Evolutionary conservation across 495 filamentous ascomycete species (phyloP).

Genomic region (Apiosordaria backusii): DNA sequence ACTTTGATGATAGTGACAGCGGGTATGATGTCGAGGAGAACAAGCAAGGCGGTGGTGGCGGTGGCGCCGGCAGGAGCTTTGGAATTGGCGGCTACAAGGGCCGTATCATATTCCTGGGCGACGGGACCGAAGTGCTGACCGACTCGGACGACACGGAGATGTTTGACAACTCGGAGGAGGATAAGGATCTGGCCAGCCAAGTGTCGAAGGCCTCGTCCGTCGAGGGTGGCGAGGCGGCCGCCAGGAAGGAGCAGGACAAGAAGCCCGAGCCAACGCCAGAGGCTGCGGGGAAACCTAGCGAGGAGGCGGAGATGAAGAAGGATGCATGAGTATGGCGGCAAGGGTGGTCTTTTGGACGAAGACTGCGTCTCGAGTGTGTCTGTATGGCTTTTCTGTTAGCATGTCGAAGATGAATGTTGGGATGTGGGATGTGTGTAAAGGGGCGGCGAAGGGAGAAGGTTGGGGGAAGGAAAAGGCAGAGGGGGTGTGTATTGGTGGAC

Average conservation of each 20-base stretch:
- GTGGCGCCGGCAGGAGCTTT: constrained; percentile 33
- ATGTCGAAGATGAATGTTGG: background rate
- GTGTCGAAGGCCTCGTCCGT: constrained; percentile 41
- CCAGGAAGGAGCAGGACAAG: constrained; percentile 4
- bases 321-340: background rate
- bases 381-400: background rate
- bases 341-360: background rate
- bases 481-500: no score
- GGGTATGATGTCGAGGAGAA: constrained; percentile 76
- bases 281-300: constrained; percentile 4
- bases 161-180: constrained; percentile 84
- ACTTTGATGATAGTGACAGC: constrained; percentile 88
- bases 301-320: constrained; percentile 3
- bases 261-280: background rate
- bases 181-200: constrained; percentile 65
- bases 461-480: background rate
- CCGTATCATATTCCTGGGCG: constrained; percentile 88
- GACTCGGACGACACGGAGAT: constrained; percentile 86
- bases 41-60: constrained; percentile 48
- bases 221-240: constrained; percentile 7
- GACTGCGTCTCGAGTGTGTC: background rate
- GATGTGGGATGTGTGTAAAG: background rate
- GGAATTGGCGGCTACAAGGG: constrained; percentile 65
- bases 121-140: constrained; percentile 84
- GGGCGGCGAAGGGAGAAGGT: background rate